A percentile compares a stretch with the other conserved stretches of the same genome.
Evolutionary conservation across 139 green algal species (phyloP).

Genomic region (Volvox africanus): DNA sequence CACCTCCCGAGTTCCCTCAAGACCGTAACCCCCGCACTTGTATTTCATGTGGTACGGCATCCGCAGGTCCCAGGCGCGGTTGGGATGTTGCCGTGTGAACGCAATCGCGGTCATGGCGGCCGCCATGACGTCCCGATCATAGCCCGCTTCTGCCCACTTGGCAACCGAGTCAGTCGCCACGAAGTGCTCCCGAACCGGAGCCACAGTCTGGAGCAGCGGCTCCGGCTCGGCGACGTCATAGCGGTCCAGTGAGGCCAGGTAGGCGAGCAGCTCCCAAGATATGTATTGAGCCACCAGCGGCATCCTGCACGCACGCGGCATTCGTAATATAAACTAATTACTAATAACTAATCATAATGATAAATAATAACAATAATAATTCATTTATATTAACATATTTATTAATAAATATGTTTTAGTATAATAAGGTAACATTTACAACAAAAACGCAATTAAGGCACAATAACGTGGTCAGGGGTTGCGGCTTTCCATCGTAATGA

Average conservation of each 20-base stretch:
- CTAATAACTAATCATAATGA: too few relatives aligned
- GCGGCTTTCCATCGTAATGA: too few relatives aligned
- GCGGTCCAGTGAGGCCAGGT: conserved; percentile 18
- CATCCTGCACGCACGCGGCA: neutral
- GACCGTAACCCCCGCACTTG: neutral
- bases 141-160: neutral
- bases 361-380: too few relatives aligned
- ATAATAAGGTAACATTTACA: too few relatives aligned
- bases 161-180: neutral
- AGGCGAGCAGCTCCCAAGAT: neutral
- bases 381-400: too few relatives aligned
- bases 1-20: neutral
- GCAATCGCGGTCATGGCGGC: neutral
- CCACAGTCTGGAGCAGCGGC: neutral
- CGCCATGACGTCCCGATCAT: neutral
- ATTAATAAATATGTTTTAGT: too few relatives aligned
- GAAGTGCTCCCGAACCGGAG: conserved; percentile 12
- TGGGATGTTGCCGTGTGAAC: conserved; percentile 11
- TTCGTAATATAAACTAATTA: too few relatives aligned
- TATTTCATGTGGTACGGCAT: conserved; percentile 7
- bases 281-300: neutral
- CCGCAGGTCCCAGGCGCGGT: conserved; percentile 15
- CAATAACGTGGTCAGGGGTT: too few relatives aligned
- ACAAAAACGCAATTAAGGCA: too few relatives aligned
- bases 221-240: neutral